These are phyloP conservation scores for Cercis canadensis DNA, from an alignment of 306 rosid genomes.

Conservation along the genomic window DNA sequence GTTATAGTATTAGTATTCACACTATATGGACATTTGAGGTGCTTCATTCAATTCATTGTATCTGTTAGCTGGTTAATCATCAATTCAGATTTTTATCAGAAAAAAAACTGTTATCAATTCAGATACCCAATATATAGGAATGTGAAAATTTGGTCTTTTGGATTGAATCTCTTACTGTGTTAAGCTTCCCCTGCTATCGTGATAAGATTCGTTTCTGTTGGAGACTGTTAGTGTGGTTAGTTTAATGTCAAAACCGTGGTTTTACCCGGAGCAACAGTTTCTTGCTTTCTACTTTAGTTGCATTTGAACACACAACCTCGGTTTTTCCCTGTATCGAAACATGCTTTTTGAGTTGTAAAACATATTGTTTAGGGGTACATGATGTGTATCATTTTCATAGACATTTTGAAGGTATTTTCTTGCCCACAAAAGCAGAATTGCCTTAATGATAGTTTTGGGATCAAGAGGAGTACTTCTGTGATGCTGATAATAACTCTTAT, in stretches of 20 bases:
- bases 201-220: not conserved
- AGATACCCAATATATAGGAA: too few relatives aligned
- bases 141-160: too few relatives aligned
- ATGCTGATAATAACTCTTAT: not conserved
- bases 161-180: not conserved
- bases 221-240: too few relatives aligned
- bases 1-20: not conserved
- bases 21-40: not conserved
- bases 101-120: too few relatives aligned
- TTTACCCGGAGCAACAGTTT: too few relatives aligned
- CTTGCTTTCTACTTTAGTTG: too few relatives aligned
- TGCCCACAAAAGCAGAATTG: not conserved
- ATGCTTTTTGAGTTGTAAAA: not conserved
- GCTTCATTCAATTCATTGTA: not conserved
- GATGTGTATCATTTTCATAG: not conserved
- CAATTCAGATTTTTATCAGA: too few relatives aligned
- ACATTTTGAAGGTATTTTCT: not conserved
- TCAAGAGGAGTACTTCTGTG: conserved; percentile 13
- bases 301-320: too few relatives aligned
- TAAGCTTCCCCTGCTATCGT: not conserved
- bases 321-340: too few relatives aligned
- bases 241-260: too few relatives aligned
- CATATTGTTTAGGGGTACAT: not conserved
- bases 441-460: not conserved
- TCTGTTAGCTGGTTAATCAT: not conserved